Evolutionary conservation across 2,329 filamentous ascomycete genomes (phyloP).

Genomic region (Pezicula neosporulosa): DNA sequence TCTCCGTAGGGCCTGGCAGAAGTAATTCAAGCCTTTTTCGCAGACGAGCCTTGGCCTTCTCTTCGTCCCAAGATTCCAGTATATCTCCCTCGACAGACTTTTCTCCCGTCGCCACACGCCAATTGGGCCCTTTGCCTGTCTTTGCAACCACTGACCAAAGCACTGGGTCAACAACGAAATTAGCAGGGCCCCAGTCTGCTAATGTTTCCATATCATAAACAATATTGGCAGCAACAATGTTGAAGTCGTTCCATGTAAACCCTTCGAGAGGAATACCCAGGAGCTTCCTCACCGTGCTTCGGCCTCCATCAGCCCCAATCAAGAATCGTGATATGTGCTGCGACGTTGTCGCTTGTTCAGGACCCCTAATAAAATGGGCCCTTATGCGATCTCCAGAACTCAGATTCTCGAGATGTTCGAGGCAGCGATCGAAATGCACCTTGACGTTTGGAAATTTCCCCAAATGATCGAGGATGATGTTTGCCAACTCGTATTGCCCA

Average conservation of each 20-base stretch:
- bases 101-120: constrained; percentile 3
- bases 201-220: background rate
- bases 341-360: background rate
- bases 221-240: constrained; percentile 3
- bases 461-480: background rate
- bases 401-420: background rate
- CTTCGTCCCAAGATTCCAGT: too few species aligned
- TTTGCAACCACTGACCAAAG: constrained; percentile 2
- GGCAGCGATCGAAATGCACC: background rate
- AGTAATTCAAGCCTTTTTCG: background rate
- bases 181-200: background rate
- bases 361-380: background rate
- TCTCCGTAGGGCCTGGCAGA: constrained; percentile 14
- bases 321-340: background rate
- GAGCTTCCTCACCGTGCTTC: background rate
- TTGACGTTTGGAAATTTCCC: background rate
- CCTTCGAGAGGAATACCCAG: constrained; percentile 2
- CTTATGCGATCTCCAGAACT: background rate
- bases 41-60: background rate
- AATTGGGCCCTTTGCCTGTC: background rate
- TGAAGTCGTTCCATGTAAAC: constrained; percentile 1
- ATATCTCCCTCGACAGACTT: background rate
- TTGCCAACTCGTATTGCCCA: background rate
- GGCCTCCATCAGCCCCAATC: constrained; percentile 3
- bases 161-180: constrained; percentile 1